These are phyloP conservation scores for Aspergillus sp. DNA, from an alignment of 2,329 filamentous ascomycete genomes.

Conservation along the genomic window DNA sequence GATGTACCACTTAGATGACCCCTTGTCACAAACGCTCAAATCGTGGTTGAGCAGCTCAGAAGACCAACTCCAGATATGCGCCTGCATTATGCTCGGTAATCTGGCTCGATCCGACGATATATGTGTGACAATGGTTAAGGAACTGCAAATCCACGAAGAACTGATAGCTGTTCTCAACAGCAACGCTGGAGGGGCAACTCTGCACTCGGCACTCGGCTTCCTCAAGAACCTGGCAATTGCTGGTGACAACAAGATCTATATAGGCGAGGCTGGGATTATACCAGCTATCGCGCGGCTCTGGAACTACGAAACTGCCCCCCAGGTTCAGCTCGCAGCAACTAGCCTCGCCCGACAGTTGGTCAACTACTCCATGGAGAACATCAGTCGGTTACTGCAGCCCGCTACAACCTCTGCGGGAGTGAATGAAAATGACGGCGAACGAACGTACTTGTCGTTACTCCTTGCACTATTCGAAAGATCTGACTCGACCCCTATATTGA, in stretches of 20 bases:
- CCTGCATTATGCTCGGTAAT: slow-evolving; percentile 50
- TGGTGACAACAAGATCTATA: slow-evolving; percentile 37
- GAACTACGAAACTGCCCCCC: slow-evolving; percentile 43
- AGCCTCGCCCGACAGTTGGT: slow-evolving; percentile 43
- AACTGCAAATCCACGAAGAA: slow-evolving; percentile 40
- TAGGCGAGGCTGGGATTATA: slow-evolving; percentile 42
- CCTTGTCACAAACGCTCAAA: slow-evolving; percentile 36
- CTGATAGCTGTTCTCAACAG: slow-evolving; percentile 42
- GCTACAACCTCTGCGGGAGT: slow-evolving; percentile 20
- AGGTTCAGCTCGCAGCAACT: slow-evolving; percentile 45
- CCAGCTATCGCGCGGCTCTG: slow-evolving; percentile 40
- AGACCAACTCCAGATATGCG: slow-evolving; percentile 47
- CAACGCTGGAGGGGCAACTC: slow-evolving; percentile 39
- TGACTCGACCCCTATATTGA: slow-evolving; percentile 46
- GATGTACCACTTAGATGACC: slow-evolving; percentile 39
- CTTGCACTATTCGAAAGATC: slow-evolving; percentile 43
- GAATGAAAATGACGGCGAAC: slow-evolving; percentile 21
- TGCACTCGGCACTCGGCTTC: slow-evolving; percentile 47
- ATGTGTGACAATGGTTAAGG: slow-evolving; percentile 41
- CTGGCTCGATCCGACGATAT: slow-evolving; percentile 45
- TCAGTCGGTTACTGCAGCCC: slow-evolving; percentile 35
- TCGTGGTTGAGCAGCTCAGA: slow-evolving; percentile 41
- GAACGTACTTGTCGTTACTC: slow-evolving; percentile 43
- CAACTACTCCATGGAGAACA: slow-evolving; percentile 38
- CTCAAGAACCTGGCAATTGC: slow-evolving; percentile 50